Conservation (phyloP, 2,329 filamentous ascomycete species). For the Phaeoacremonium minimum region DNA sequence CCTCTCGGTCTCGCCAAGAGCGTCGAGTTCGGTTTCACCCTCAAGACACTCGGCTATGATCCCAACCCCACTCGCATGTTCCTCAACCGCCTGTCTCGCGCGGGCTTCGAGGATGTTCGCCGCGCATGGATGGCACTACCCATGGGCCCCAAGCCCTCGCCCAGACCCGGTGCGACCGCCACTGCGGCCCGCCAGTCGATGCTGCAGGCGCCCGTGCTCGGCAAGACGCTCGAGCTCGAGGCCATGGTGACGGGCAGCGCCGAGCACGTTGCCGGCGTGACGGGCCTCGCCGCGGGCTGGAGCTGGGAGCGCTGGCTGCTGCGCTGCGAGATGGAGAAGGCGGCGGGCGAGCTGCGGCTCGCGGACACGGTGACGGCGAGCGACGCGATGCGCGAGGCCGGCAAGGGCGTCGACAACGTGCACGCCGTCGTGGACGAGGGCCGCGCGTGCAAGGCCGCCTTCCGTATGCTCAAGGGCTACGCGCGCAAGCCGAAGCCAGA, state of each 20-base stretch:
- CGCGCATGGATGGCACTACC: conserved; percentile 88
- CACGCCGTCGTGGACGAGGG: conserved; percentile 62
- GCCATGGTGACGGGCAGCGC: conserved; percentile 65
- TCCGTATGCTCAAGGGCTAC: conserved; percentile 59
- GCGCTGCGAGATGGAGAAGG: conserved; percentile 78
- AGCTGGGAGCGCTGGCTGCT: conserved; percentile 97
- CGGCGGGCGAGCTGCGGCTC: conserved; percentile 60
- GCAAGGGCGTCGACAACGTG: conserved; percentile 56
- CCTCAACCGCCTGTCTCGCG: conserved; percentile 66
- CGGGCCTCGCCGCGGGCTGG: conserved; percentile 80
- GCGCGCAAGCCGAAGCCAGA: conserved; percentile 52
- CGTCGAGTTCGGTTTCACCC: conserved; percentile 87
- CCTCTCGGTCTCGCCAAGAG: conserved; percentile 75
- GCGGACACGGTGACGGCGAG: conserved; percentile 47
- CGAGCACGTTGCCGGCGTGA: conserved; percentile 67
- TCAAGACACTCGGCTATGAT: conserved; percentile 88
- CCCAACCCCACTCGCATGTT: conserved; percentile 78
- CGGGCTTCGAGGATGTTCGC: conserved; percentile 76
- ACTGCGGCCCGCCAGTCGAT: conserved; percentile 20
- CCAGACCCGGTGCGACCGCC: conserved; percentile 32
- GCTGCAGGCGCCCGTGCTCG: conserved; percentile 33
- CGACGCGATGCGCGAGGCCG: conserved; percentile 49
- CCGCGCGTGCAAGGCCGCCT: conserved; percentile 52
- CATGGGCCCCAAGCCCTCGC: conserved; percentile 51
- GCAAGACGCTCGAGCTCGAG: conserved; percentile 47